Percentiles rank a stretch among this genome's conserved stretches.
These are phyloP conservation scores for Emericellopsis cladophorae DNA, from an alignment of 2,329 filamentous ascomycete genomes.

Conservation along the genomic window DNA sequence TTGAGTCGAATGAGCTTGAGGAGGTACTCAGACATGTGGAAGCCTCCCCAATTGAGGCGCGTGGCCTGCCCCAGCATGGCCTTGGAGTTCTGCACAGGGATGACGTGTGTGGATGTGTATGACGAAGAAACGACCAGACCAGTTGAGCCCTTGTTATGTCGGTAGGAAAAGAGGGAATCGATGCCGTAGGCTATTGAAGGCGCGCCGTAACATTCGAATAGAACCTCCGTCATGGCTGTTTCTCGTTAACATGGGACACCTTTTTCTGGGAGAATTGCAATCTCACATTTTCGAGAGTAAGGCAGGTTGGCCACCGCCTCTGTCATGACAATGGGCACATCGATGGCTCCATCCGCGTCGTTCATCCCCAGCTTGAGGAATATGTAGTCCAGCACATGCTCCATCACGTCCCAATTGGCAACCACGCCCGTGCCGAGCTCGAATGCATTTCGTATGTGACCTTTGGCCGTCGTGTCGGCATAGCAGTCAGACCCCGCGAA, in stretches of 20 bases:
- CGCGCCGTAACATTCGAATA: conserved; percentile 91
- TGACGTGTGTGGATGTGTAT: conserved; percentile 87
- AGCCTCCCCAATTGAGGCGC: conserved; percentile 88
- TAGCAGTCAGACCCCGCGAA: conserved; percentile 92
- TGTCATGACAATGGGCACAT: conserved; percentile 86
- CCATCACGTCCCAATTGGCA: conserved; percentile 96
- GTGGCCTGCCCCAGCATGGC: conserved; percentile 76
- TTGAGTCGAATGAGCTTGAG: conserved; percentile 82
- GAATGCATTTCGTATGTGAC: conserved; percentile 83
- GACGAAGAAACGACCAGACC: conserved; percentile 87
- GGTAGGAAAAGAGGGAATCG: conserved; percentile 92
- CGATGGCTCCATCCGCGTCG: conserved; percentile 58
- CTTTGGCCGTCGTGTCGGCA: conserved; percentile 81
- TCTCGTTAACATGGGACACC: conserved; percentile 7
- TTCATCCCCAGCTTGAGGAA: conserved; percentile 91
- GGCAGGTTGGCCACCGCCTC: conserved; percentile 85
- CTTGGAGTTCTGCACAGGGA: conserved; percentile 81
- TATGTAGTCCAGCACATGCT: conserved; percentile 84
- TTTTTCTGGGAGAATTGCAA: not conserved
- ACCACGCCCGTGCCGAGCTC: conserved; percentile 84
- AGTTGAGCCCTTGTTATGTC: conserved; percentile 77
- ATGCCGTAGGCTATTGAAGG: conserved; percentile 89
- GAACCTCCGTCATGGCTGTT: conserved; percentile 86
- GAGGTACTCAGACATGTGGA: conserved; percentile 81
- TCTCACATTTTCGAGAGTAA: conserved; percentile 76